Conservation (phyloP, 2,329 filamentous ascomycete species). For the Coleophoma crateriformis region DNA sequence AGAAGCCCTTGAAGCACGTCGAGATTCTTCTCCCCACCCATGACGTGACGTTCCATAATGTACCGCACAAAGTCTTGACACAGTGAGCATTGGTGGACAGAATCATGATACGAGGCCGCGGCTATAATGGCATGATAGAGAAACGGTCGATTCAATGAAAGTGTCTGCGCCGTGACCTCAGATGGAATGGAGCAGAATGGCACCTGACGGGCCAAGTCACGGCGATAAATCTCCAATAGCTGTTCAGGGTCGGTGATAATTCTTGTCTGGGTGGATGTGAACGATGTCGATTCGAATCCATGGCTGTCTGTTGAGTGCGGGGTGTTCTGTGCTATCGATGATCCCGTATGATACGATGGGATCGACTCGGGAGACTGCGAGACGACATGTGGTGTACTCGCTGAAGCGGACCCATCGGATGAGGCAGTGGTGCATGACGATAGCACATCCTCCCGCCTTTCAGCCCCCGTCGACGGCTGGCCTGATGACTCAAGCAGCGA, state of each 20-base stretch:
- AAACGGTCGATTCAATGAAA: conserved; percentile 5
- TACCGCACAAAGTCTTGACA: conserved; percentile 1
- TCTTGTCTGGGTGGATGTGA: too few relatives aligned
- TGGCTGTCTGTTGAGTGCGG: too few relatives aligned
- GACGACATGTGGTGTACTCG: too few relatives aligned
- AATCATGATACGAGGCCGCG: conserved; percentile 4
- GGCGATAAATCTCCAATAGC: conserved; percentile 3
- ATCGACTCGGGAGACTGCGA: too few relatives aligned
- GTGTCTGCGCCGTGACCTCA: background rate
- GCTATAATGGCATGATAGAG: conserved; percentile 6
- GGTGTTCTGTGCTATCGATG: too few relatives aligned
- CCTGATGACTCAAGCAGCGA: background rate
- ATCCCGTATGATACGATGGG: too few relatives aligned
- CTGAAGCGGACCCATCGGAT: too few relatives aligned
- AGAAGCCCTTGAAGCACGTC: conserved; percentile 10
- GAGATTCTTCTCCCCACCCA: conserved; percentile 2
- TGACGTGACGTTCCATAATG: conserved; percentile 1
- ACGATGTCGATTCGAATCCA: too few relatives aligned
- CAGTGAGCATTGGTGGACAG: conserved; percentile 1
- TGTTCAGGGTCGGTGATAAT: background rate
- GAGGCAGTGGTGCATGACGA: too few relatives aligned
- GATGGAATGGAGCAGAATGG: conserved; percentile 5
- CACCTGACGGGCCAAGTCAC: conserved; percentile 2
- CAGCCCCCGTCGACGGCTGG: background rate
- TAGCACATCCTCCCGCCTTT: too few relatives aligned